Base-by-base conservation (phyloP, 352 stramenopile species). In the Phytophthora colocasiae region DNA sequence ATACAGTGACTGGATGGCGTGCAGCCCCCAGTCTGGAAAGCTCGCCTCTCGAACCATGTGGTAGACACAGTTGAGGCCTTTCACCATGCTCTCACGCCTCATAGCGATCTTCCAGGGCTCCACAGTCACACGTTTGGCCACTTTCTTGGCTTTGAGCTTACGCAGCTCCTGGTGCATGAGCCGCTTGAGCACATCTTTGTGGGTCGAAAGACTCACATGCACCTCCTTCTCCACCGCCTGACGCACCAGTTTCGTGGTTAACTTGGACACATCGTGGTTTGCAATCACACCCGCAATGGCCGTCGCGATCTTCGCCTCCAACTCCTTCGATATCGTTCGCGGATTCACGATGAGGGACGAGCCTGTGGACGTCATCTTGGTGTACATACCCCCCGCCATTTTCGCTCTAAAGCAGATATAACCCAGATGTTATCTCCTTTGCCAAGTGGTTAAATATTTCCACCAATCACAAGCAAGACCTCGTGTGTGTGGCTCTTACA, bases 131-230 rank as follows among this genome's bases (percentile, higher is more conserved):
- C 85, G 71, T 51, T 90, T 90, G 56, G 84, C 81, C 27, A 90
- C 71, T 62, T 92, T 92, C 48, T 90, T 72, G 14, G 84, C 76
- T 60, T 93, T 93, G 53, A 90, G 69, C 39, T 89, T 89, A 36
- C 86, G 81, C 31, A 95, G 78, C 55, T 95, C 86, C 49, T 93
- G 84, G 60, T 94, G 88, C 86, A 96, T 93, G 26, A 96, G 66
- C 15, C 88, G 86, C 80, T 96, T 96, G 50, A 96, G 83, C 50
- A 95, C 79, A 46, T 96, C 88, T 59, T 95, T 95, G 78, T 96
- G 88, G 76, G 87, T 93, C 60, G 81, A 83, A 34, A 96, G 77
- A 59, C 86, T 96, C 62, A 96, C 84, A 63, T 76, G 77, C n/a
- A 96, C 73, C 38, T 94, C 80, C 58, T 93, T 95, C 67, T 96